Base-by-base conservation (phyloP, 306 rosid species). In the Prunus mume region DNA sequence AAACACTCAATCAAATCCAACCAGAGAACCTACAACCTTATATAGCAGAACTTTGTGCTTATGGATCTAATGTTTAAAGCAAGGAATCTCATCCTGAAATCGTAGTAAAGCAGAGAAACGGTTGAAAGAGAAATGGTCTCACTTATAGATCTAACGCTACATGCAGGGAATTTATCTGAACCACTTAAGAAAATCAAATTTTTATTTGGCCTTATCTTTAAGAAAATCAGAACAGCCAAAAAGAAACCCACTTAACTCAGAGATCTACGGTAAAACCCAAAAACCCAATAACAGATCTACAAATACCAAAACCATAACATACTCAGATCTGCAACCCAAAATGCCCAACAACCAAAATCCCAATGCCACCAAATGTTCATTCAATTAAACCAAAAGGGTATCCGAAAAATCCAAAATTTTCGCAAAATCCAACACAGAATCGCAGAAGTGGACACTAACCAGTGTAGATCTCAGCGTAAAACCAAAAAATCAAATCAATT, bases 291-390 rank as follows among this genome's bases (percentile, higher is more conserved):
- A 20, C 72, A 86, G 88, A 89, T 87, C 87, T 79, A 25, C 28
- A 0, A 5, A 27, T 9, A 43, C 34, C 3, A 34, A 43, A 25
- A 22, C 67, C 27, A 17, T 12, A 74, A 54, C 19, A 19, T 4
- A n/a, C 20, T 78, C 73, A 80, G 91, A 88, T 88, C 93, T 34
- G 52, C n/a, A 47, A 74, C 30, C 38, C 73, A 65, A 55, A 72
- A 30, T 41, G 12, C 18, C 57, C 6, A 51, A 15, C 24, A 57
- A 51, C 65, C 65, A 19, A 62, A 64, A 68, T 12, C 75, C 67
- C 4, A 57, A 20, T 25, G 25, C 32, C 15, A 25, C 3, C 12
- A 72, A 65, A 70, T 3, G 24, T 19, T 19, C 66, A 22, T 30
- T 24, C 20, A 28, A 22, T 20, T 19, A 50, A 63, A 51, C 34